These are phyloP conservation scores for Rhypophila decipiens DNA, from an alignment of 495 filamentous ascomycete genomes.

Conservation along the genomic window DNA sequence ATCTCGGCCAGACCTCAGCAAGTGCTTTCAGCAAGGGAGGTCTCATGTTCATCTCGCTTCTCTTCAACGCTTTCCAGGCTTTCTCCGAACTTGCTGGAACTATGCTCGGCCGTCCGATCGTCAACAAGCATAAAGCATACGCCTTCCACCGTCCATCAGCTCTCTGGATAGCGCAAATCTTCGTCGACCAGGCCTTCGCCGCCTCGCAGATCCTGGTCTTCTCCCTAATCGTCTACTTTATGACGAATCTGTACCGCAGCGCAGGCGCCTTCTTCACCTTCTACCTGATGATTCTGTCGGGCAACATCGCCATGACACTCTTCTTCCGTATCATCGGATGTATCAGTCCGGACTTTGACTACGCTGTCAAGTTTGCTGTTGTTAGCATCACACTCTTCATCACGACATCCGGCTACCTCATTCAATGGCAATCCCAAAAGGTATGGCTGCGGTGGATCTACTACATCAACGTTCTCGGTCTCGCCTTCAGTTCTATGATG, in stretches of 20 bases:
- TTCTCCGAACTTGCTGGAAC: constrained; percentile 65
- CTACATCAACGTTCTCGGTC: constrained; percentile 70
- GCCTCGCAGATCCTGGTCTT: constrained; percentile 63
- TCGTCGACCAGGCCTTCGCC: constrained; percentile 69
- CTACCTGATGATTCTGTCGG: constrained; percentile 59
- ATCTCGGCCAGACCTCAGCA: constrained; percentile 56
- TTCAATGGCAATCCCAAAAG: constrained; percentile 62
- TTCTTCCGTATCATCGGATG: constrained; percentile 76
- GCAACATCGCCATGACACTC: constrained; percentile 71
- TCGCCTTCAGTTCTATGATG: constrained; percentile 71
- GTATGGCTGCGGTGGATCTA: constrained; percentile 79
- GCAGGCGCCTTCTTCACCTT: constrained; percentile 78
- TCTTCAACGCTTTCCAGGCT: constrained; percentile 77
- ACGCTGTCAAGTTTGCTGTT: constrained; percentile 73
- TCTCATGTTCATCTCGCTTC: constrained; percentile 64
- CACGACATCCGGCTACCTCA: constrained; percentile 71
- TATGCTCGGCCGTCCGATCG: constrained; percentile 66
- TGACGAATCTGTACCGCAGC: constrained; percentile 58
- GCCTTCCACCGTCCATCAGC: constrained; percentile 74
- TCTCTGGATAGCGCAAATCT: constrained; percentile 72
- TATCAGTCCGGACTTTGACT: constrained; percentile 77
- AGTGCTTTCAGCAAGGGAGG: constrained; percentile 74
- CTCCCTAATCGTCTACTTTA: constrained; percentile 73
- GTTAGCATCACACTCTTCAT: constrained; percentile 74
- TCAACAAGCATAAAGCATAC: constrained; percentile 76